Evolutionary conservation across 768 basidiomycete species (phyloP), one percentile per base, ranked within the genome.

Genomic region (Lepiota venenata): DNA sequence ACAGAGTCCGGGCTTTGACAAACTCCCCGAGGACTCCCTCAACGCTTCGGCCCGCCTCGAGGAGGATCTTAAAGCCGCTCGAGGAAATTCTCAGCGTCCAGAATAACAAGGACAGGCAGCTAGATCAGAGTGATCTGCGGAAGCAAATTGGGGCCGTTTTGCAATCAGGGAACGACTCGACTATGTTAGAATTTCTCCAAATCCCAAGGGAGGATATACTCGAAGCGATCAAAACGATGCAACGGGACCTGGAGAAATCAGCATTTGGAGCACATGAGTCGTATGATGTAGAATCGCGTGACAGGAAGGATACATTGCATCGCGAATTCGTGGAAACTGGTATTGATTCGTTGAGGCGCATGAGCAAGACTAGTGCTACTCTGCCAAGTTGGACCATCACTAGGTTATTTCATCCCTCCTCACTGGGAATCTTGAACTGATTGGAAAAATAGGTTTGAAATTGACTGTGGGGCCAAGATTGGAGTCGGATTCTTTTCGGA

Each of bases 121-220:
- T 90, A n/a, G 69, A 83, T 1, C 69, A 70, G 52, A 87, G 2
- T 97, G 96, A 96, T 93, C 93, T 72, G 93, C 92, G 0, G 93
- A 93, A 18, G 91, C 90, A 4, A 80, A 77, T 16, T 83, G 77
- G 62, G 91, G 91, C 68, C 73, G 93, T 63, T 74, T 74, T 15
- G 77, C 91, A 35, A 84, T 91, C 47, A 87, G 83, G 56, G 85
- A 88, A 56, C 83, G 83, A 90, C 61, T 76, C 72, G 3, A 77
- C 81, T 58, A 82, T 90, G 76, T 67, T 87, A 32, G 69, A 74
- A 20, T 76, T 84, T 1, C 70, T 89, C 27, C 80, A 86, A 57
- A 77, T 85, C 29, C 74, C 75, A 20, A 71, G 82, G 47, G 79
- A 81, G 40, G 86, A 89, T 65, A 84, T 88, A 76, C 83, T 84